phyloP scores from a whole-genome alignment of 352 stramenopile genomes.

The Globisporangium splendens region DNA sequence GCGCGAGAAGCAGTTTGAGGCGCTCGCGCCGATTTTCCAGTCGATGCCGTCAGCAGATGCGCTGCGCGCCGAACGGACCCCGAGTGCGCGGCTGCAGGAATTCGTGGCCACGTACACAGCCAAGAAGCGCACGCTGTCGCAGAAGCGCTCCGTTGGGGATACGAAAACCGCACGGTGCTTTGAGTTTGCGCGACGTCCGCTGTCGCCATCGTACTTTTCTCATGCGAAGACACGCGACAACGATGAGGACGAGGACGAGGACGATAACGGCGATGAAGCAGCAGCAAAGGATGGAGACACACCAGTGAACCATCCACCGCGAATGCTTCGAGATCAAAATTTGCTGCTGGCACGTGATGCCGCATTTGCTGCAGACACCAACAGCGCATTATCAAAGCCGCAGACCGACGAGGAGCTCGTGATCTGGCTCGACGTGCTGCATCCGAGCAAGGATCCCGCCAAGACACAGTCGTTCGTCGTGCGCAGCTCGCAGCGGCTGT shows the following conservation, averaged over 20 bases:
- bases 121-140: conserved; percentile 39
- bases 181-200: conserved; percentile 48
- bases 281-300: conserved; percentile 8
- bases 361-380: not conserved
- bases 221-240: not conserved
- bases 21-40: conserved; percentile 24
- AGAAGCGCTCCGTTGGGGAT: conserved; percentile 57
- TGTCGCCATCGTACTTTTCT: not conserved
- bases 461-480: conserved; percentile 75
- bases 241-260: not conserved
- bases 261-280: not conserved
- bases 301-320: not conserved
- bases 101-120: conserved; percentile 54
- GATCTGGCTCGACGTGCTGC: conserved; percentile 69
- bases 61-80: conserved; percentile 36
- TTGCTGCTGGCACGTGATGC: conserved; percentile 6
- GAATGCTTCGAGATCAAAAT: conserved; percentile 19
- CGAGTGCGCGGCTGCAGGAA: conserved; percentile 38
- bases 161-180: conserved; percentile 57
- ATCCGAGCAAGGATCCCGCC: conserved; percentile 60
- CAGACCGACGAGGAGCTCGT: conserved; percentile 40
- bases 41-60: conserved; percentile 36
- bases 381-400: not conserved
- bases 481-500: conserved; percentile 47
- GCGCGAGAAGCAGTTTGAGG: conserved; percentile 19